Conservation (phyloP, 345 rosid genomes). For the Geranium brycei region DNA sequence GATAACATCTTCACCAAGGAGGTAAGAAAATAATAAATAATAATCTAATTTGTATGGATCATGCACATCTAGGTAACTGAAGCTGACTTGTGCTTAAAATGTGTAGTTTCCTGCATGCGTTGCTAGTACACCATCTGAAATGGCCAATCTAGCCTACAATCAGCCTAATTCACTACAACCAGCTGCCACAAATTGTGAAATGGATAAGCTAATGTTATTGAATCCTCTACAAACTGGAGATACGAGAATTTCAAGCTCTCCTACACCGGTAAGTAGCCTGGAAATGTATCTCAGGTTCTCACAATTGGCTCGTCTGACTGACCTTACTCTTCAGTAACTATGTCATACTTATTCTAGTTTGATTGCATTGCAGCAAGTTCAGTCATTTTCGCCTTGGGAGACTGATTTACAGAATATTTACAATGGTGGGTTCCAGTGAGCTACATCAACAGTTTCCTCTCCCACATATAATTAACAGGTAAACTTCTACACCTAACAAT, state of each 20-base stretch:
- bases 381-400: conserved; percentile 45
- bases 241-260: conserved; percentile 25
- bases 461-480: background rate
- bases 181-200: conserved; percentile 26
- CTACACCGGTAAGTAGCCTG: conserved; percentile 17
- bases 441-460: background rate
- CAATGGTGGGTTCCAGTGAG: conserved; percentile 37
- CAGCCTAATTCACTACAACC: conserved; percentile 43
- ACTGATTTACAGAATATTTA: conserved; percentile 45
- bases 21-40: conserved; percentile 16
- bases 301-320: background rate
- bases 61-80: background rate
- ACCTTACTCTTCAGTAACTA: background rate
- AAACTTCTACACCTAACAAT: background rate
- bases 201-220: conserved; percentile 29
- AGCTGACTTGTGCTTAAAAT: background rate
- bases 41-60: background rate
- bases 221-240: conserved; percentile 15
- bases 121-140: conserved; percentile 26
- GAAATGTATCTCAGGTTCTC: background rate
- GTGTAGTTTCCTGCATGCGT: conserved; percentile 27
- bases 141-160: conserved; percentile 32
- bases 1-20: conserved; percentile 41
- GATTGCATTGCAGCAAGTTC: conserved; percentile 31
- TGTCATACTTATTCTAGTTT: background rate